These are phyloP conservation scores for Neofusicoccum sp. DNA, from an alignment of 2,329 filamentous ascomycete species.

Conservation along the genomic window DNA sequence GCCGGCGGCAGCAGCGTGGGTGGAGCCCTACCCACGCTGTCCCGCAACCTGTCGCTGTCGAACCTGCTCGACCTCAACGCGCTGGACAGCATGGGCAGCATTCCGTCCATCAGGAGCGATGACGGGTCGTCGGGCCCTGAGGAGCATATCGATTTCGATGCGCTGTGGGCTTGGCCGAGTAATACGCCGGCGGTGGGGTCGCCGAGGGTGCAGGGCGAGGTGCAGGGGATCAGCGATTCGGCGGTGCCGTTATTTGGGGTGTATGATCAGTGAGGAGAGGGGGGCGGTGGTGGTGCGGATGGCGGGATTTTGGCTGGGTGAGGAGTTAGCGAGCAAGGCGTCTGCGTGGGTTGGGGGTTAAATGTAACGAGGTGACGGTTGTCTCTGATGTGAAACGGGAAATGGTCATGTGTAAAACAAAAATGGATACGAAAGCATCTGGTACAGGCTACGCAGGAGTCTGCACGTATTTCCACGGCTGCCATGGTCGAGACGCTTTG, in stretches of 20 bases:
- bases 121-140: constrained; percentile 35
- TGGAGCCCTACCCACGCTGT: background rate
- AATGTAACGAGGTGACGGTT: background rate
- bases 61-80: constrained; percentile 42
- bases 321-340: no score
- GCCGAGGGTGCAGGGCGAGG: constrained; percentile 27
- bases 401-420: background rate
- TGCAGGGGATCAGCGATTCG: constrained; percentile 34
- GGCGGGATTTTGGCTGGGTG: background rate
- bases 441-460: background rate
- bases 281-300: background rate
- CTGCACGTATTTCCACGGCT: no score
- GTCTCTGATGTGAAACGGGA: background rate
- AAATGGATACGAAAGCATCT: background rate
- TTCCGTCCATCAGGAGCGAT: constrained; percentile 36
- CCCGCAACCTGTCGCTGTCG: constrained; percentile 31
- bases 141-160: constrained; percentile 46
- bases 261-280: constrained; percentile 16
- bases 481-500: no score
- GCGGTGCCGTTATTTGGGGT: constrained; percentile 39
- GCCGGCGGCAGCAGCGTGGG: constrained; percentile 1
- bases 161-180: constrained; percentile 45
- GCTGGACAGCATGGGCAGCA: constrained; percentile 28
- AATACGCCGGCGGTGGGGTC: constrained; percentile 37
- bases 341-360: background rate